phyloP scores from a whole-genome alignment of 768 basidiomycete species.

The Lentinus brumalis region DNA sequence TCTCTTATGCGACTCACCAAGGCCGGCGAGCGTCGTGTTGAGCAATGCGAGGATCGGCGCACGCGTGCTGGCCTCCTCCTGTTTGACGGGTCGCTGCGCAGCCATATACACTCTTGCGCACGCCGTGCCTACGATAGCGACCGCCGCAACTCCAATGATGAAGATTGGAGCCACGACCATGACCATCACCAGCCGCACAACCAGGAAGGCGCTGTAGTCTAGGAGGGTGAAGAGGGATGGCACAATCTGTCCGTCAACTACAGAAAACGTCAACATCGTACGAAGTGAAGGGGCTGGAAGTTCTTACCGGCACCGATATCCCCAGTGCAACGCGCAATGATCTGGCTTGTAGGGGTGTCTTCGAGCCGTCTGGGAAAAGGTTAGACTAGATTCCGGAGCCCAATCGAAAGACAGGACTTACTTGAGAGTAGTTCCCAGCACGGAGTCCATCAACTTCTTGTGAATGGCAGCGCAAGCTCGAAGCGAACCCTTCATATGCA shows the following conservation, averaged over 20 bases:
- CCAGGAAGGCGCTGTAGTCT: constrained; percentile 36
- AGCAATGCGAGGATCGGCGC: constrained; percentile 53
- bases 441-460: constrained; percentile 47
- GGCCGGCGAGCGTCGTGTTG: constrained; percentile 52
- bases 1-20: constrained; percentile 31
- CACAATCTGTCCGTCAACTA: constrained; percentile 37
- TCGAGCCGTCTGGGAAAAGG: constrained; percentile 45
- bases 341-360: constrained; percentile 50
- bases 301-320: constrained; percentile 19
- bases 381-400: constrained; percentile 46
- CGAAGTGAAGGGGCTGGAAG: not conserved
- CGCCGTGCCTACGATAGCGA: constrained; percentile 39
- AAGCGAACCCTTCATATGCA: constrained; percentile 47
- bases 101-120: constrained; percentile 54
- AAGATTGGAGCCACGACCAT: constrained; percentile 43
- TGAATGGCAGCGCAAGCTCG: constrained; percentile 61
- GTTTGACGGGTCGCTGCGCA: constrained; percentile 57
- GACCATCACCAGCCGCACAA: constrained; percentile 40
- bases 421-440: constrained; percentile 52
- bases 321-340: constrained; percentile 33
- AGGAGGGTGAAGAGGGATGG: constrained; percentile 33
- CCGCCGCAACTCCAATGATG: constrained; percentile 37
- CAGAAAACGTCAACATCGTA: not conserved
- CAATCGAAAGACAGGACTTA: constrained; percentile 35
- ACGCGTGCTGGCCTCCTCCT: constrained; percentile 51